Percentiles rank a stretch among this genome's conserved stretches.
Evolutionary conservation across 805 yeast species (phyloP).

Genomic region (Starmerella tilneyi): DNA sequence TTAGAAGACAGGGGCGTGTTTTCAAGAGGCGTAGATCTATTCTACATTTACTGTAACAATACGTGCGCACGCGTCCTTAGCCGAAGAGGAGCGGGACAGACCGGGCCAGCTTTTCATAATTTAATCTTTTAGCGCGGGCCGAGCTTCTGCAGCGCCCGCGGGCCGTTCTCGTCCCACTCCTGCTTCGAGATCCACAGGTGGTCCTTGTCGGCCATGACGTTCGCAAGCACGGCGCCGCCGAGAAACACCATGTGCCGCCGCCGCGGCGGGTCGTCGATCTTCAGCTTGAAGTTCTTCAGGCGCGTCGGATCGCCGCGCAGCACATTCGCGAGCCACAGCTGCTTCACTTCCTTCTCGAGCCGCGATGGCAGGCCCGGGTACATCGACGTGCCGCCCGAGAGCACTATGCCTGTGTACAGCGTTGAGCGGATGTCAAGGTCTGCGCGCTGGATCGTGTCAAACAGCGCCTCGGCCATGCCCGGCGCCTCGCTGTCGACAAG

Average conservation of each 20-base stretch:
- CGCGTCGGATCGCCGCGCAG: conserved; percentile 78
- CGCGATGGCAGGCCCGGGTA: conserved; percentile 96
- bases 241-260: conserved; percentile 97
- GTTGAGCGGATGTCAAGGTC: conserved; percentile 88
- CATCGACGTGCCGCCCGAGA: conserved; percentile 97
- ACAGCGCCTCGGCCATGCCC: conserved; percentile 87
- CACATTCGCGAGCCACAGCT: conserved; percentile 85
- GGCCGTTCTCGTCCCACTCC: conserved; percentile 97
- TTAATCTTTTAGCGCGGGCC: conserved; percentile 82
- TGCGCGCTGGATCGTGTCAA: conserved; percentile 87
- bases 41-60: neutral
- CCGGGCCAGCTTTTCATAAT: neutral
- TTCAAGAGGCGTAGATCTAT: no score
- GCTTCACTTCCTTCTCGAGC: conserved; percentile 90
- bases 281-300: conserved; percentile 75
- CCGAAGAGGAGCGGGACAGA: neutral
- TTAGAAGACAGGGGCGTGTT: no score
- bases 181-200: conserved; percentile 95
- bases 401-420: conserved; percentile 79
- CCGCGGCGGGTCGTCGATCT: conserved; percentile 97
- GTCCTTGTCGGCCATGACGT: conserved; percentile 95
- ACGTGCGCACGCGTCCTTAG: no score
- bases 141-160: conserved; percentile 69
- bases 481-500: conserved; percentile 94
- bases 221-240: conserved; percentile 97